These are phyloP conservation scores for Pholiota molesta DNA, from an alignment of 768 basidiomycete species.

Conservation along the genomic window DNA sequence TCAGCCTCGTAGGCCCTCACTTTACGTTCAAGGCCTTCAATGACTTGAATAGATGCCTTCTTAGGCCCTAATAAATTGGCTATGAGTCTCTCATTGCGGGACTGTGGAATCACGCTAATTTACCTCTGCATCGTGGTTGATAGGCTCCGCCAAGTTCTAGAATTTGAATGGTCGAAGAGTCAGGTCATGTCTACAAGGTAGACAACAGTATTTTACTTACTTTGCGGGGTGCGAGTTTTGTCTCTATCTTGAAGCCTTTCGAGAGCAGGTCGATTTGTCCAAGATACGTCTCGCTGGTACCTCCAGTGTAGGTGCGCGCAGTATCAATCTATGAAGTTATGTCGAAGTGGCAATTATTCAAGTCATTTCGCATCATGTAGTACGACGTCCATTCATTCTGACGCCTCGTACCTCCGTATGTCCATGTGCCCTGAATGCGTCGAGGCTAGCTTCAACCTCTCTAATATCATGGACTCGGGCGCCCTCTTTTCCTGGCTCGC, in stretches of 20 bases:
- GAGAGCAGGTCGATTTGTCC: slow-evolving; percentile 47
- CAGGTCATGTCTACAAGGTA: neutral
- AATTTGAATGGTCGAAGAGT: neutral
- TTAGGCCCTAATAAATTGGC: slow-evolving; percentile 41
- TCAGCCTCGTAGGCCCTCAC: slow-evolving; percentile 33
- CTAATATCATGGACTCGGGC: slow-evolving; percentile 52
- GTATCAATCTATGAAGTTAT: slow-evolving; percentile 48
- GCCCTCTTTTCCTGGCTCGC: slow-evolving; percentile 47
- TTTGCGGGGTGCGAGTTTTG: slow-evolving; percentile 54
- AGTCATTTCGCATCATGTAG: slow-evolving; percentile 9
- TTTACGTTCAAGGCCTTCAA: slow-evolving; percentile 46
- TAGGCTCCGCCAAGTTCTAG: slow-evolving; percentile 15
- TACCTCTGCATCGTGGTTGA: slow-evolving; percentile 37
- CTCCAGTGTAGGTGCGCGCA: slow-evolving; percentile 52
- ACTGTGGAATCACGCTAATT: neutral
- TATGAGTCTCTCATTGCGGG: slow-evolving; percentile 21
- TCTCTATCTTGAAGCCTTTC: slow-evolving; percentile 58
- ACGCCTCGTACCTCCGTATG: slow-evolving; percentile 46
- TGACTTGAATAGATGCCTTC: slow-evolving; percentile 48
- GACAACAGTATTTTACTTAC: slow-evolving; percentile 15
- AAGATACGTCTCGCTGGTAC: slow-evolving; percentile 58
- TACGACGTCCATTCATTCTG: no score
- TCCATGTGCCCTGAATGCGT: slow-evolving; percentile 56
- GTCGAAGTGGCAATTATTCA: slow-evolving; percentile 11
- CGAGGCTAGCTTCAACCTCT: slow-evolving; percentile 53